Conservation (phyloP, 768 basidiomycete species). For the Russula sp. region DNA sequence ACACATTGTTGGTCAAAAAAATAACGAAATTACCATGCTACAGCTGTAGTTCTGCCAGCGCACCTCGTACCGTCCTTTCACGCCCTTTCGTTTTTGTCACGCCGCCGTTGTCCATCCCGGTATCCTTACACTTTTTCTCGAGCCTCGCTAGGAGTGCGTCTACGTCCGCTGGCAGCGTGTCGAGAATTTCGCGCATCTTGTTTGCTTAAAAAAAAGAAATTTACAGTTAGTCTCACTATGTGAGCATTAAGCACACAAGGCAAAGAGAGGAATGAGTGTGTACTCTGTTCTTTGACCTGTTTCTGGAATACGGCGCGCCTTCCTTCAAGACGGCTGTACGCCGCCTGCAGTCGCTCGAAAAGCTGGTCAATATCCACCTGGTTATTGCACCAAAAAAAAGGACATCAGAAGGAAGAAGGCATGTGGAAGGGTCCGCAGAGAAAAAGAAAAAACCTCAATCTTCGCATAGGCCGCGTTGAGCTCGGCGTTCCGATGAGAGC, state of each 20-base stretch:
- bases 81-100: neutral
- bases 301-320: neutral
- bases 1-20: neutral
- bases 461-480: neutral
- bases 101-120: neutral
- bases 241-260: neutral
- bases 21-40: neutral
- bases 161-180: slow-evolving; percentile 1
- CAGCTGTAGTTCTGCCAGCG: slow-evolving; percentile 7
- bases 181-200: slow-evolving; percentile 9
- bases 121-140: neutral
- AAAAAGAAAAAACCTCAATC: slow-evolving; percentile 5
- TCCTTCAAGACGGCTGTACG: neutral
- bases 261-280: neutral
- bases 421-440: neutral
- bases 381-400: no score
- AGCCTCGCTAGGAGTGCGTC: slow-evolving; percentile 3
- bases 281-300: slow-evolving; percentile 13
- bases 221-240: no score
- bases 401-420: neutral
- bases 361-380: no score
- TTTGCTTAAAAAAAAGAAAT: neutral
- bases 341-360: no score
- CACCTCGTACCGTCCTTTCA: slow-evolving; percentile 8
- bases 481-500: neutral